Evolutionary conservation across 2,329 filamentous ascomycete genomes (phyloP), one percentile per base, ranked within the genome.

Genomic region (Rutstroemia sp.): DNA sequence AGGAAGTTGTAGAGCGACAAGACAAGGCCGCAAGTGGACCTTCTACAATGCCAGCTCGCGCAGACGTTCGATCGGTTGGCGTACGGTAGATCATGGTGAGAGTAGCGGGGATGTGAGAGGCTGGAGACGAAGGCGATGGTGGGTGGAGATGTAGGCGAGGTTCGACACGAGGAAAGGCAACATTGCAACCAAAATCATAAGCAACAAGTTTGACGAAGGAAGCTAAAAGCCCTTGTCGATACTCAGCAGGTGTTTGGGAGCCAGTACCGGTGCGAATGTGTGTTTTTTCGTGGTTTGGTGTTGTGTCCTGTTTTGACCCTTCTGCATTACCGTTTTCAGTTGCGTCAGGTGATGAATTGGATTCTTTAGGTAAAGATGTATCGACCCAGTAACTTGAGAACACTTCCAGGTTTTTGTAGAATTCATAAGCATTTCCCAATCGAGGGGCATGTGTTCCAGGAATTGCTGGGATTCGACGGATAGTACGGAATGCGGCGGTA

Each of bases 121-220:
- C 75, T 9, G 69, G 67, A 9, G 49, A 51, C 48, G 45, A 44
- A 54, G 51, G 37, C 66, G 62, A 66, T 73, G 49, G 71, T n/a
- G 66, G 63, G 3, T 61, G 63, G 18, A 86, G 68, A 47, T 83
- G 77, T 19, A 86, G 72, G 2, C 83, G 76, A 9, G 83, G 83
- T 63, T 86, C 83, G 23, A 75, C 72, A 42, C 82, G 77, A 16
- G 82, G 73, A 25, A 77, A 73, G 2, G 75, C 73, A 49, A 84
- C 78, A 62, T 79, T 85, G 69, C 83, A 86, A 51, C 81, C 80
- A 68, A 85, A 86, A 60, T 86, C 82, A 64, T 86, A 86, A 18
- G 81, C 77, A 16, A 86, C 77, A 4, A 86, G 75, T 67, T 86
- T 86, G 56, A 86, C 69, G 56, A 86, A 85, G 38, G 82, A 77